phyloP scores from a whole-genome alignment of 2,329 filamentous ascomycete genomes.

The Colletotrichum tanaceti region DNA sequence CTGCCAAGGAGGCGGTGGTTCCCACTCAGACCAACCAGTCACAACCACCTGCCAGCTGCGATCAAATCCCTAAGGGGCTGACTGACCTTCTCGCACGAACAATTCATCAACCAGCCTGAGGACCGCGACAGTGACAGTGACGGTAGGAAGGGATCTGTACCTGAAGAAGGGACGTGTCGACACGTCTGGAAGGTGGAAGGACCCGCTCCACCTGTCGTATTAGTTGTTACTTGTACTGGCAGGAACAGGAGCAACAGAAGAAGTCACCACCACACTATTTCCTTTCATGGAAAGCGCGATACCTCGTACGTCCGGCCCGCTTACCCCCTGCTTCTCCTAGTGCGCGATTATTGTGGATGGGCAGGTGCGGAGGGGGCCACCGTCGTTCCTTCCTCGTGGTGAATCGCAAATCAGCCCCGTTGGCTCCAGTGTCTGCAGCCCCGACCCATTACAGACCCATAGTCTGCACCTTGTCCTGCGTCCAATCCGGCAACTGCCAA shows the following conservation, averaged over 20 bases:
- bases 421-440: constrained; percentile 21
- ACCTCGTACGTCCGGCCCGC: constrained; percentile 27
- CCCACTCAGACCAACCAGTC: constrained; percentile 10
- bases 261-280: constrained; percentile 24
- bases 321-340: constrained; percentile 25
- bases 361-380: constrained; percentile 14
- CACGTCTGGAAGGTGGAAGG: constrained; percentile 11
- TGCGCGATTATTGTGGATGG: constrained; percentile 18
- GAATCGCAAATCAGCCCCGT: constrained; percentile 37
- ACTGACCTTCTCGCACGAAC: not conserved
- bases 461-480: constrained; percentile 21
- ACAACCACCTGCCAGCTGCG: not conserved
- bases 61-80: not conserved
- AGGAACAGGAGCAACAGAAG: constrained; percentile 5
- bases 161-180: not conserved
- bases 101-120: not conserved
- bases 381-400: constrained; percentile 33
- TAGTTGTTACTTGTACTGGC: constrained; percentile 8
- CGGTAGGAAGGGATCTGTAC: not conserved
- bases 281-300: constrained; percentile 37
- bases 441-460: constrained; percentile 29
- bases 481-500: constrained; percentile 13
- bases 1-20: constrained; percentile 18
- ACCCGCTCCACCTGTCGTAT: constrained; percentile 28
- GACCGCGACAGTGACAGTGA: constrained; percentile 14